phyloP scores from a whole-genome alignment of 768 basidiomycete genomes.

The Boletus insuetus region DNA sequence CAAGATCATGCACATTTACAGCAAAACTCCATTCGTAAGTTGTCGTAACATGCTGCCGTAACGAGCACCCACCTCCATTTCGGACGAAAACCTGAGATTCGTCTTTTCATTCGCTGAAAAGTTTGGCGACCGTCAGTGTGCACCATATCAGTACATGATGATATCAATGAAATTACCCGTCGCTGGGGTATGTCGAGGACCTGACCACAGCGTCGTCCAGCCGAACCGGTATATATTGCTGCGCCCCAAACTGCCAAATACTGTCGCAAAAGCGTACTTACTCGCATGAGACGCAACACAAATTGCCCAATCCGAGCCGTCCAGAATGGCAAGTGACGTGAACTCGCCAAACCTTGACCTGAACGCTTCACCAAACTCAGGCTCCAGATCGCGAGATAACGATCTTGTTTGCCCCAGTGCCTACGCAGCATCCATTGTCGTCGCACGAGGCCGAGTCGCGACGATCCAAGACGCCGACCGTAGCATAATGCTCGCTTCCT shows the following conservation, averaged over 20 bases:
- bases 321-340: conserved; percentile 27
- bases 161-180: conserved; percentile 29
- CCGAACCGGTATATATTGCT: not conserved
- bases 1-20: conserved; percentile 28
- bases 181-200: conserved; percentile 7
- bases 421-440: conserved; percentile 5
- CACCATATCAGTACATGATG: conserved; percentile 19
- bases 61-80: conserved; percentile 30
- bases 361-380: too few species aligned
- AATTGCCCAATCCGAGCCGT: conserved; percentile 1
- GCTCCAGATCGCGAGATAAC: conserved; percentile 33
- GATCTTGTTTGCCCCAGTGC: conserved; percentile 16
- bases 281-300: conserved; percentile 1
- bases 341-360: conserved; percentile 18
- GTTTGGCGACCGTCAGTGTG: too few species aligned
- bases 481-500: not conserved
- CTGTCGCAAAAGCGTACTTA: not conserved
- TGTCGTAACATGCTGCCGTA: conserved; percentile 29
- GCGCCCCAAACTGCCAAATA: conserved; percentile 2
- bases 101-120: conserved; percentile 14
- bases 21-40: conserved; percentile 26
- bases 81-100: conserved; percentile 22
- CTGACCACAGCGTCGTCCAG: not conserved
- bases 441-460: conserved; percentile 16
- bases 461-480: conserved; percentile 25